phyloP scores from a whole-genome alignment of 768 basidiomycete species.

The Pisolithus orientalis region DNA sequence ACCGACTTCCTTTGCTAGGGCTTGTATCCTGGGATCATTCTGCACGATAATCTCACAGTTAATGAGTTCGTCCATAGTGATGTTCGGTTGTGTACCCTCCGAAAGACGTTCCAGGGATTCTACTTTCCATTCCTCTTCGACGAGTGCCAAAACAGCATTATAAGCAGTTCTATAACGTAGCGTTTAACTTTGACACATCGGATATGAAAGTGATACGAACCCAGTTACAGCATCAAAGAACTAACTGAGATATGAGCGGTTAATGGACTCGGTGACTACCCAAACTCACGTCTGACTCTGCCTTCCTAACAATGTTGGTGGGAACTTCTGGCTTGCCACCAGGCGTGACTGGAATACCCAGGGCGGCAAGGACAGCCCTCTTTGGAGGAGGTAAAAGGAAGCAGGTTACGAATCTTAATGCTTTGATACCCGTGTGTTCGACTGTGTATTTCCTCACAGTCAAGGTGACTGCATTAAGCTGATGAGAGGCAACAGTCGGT shows the following conservation, averaged over 20 bases:
- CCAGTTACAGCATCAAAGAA: slow-evolving; percentile 75
- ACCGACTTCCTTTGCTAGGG: slow-evolving; percentile 77
- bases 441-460: slow-evolving; percentile 49
- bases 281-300: slow-evolving; percentile 67
- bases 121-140: slow-evolving; percentile 53
- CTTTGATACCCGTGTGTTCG: slow-evolving; percentile 52
- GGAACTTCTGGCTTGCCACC: slow-evolving; percentile 51
- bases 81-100: slow-evolving; percentile 71
- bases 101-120: slow-evolving; percentile 53
- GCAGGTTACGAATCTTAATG: slow-evolving; percentile 67
- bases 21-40: slow-evolving; percentile 57
- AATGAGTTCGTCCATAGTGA: slow-evolving; percentile 77
- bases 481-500: slow-evolving; percentile 1
- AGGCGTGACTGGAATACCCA: slow-evolving; percentile 65
- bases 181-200: slow-evolving; percentile 12
- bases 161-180: slow-evolving; percentile 35
- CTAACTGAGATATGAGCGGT: slow-evolving; percentile 31
- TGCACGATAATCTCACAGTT: slow-evolving; percentile 68
- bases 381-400: slow-evolving; percentile 69
- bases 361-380: slow-evolving; percentile 65
- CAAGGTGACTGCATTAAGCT: slow-evolving; percentile 64
- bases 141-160: slow-evolving; percentile 50
- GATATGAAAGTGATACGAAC: slow-evolving; percentile 30
- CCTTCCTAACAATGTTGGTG: slow-evolving; percentile 54
- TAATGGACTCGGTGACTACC: neutral